Evolutionary conservation across 2,329 filamentous ascomycete genomes (phyloP), one percentile per base, ranked within the genome.

Genomic region (Epichloe coenophiala): DNA sequence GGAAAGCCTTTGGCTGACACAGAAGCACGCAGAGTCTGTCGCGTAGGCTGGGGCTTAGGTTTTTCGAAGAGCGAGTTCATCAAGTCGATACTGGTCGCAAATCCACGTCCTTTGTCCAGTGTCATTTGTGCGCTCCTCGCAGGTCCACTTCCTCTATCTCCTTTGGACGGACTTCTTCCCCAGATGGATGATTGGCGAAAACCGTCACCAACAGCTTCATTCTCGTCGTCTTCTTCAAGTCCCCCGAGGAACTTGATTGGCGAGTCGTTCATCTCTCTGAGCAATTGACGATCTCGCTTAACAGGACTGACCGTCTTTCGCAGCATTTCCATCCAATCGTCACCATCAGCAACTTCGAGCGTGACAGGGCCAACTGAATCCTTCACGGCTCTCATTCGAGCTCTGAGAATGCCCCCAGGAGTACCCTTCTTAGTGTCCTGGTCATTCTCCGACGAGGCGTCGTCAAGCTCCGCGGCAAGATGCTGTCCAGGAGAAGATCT

Each of bases 1-100:
- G 77, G 84, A 68, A 91, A 86, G 63, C 86, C 85, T 69, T 80
- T 80, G 59, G 73, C 70, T 53, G 74, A 66, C 57, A 72, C 62
- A 37, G 72, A 68, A 56, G 71, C 72, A 60, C 76, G 75, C 50
- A 74, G 64, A 59, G 74, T 77, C 60, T 77, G 72, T 49, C 70
- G 68, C 56, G 75, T 75, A 49, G 73, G 75, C 70, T 78, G 81
- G 56, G 73, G 75, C 71, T 78, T 81, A 55, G 81, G 76, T 67
- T 84, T 80, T 65, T 86, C 85, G 68, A 94, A 96, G 51, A 96
- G 73, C 45, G 88, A 95, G 64, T 95, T 91, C 88, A 95, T 96
- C 64, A 96, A 73, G 71, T 96, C 93, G 69, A 97, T 95, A 61
- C 86, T 90, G 19, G 86, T 95, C 19, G 82, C 78, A 66, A 95